phyloP scores from a whole-genome alignment of 495 filamentous ascomycete species.

The Schizothecium vesticola region DNA sequence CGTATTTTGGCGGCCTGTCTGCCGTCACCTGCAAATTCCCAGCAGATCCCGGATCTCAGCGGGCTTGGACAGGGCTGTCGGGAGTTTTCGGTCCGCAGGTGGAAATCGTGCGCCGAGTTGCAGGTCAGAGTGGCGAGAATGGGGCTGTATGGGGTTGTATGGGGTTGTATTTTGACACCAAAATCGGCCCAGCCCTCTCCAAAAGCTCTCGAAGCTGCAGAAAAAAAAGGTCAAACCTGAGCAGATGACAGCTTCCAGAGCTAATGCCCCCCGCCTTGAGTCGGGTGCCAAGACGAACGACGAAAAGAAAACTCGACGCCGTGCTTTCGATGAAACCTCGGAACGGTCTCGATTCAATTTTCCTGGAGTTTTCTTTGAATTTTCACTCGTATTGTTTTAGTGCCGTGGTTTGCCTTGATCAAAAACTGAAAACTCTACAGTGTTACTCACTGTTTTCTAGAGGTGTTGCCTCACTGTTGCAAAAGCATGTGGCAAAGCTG shows the following conservation, averaged over 20 bases:
- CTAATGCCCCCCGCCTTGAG: background rate
- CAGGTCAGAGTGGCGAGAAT: background rate
- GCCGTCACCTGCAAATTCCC: background rate
- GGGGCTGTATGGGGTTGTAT: background rate
- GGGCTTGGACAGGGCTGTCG: background rate
- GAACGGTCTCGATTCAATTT: background rate
- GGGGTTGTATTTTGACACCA: background rate
- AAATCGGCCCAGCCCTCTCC: background rate
- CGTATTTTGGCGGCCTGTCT: background rate
- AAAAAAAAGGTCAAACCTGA: background rate
- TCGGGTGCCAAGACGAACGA: background rate
- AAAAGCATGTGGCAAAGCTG: background rate
- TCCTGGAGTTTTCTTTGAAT: background rate
- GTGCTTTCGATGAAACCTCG: background rate
- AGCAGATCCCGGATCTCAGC: background rate
- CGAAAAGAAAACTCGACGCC: background rate
- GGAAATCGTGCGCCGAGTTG: background rate
- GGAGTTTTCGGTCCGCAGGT: constrained; percentile 6
- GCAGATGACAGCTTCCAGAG: background rate
- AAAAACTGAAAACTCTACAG: background rate
- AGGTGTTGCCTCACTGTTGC: background rate
- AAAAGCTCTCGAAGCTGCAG: background rate
- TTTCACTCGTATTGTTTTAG: no score
- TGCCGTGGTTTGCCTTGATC: background rate
- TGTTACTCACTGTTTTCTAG: background rate